These are phyloP conservation scores for Oryza longistaminata DNA, from an alignment of 176 grass and related monocot genomes.

Conservation along the genomic window DNA sequence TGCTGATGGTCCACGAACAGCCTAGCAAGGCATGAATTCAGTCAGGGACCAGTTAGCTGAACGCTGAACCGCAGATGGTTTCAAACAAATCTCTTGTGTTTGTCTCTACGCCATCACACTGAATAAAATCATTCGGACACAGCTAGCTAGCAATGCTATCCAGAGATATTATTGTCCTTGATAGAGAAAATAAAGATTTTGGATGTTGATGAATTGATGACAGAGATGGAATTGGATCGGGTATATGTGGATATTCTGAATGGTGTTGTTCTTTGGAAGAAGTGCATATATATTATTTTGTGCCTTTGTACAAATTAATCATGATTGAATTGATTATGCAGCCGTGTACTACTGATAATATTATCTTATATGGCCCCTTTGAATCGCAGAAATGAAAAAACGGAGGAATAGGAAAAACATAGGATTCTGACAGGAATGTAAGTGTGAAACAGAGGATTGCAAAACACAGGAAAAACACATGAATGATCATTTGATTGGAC, in stretches of 20 bases:
- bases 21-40: slow-evolving; percentile 15
- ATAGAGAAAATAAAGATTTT: background rate
- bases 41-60: background rate
- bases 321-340: background rate
- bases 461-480: too few relatives aligned
- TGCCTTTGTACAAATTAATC: background rate
- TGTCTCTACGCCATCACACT: slow-evolving; percentile 3
- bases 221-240: background rate
- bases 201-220: background rate
- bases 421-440: too few relatives aligned
- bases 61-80: background rate
- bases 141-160: slow-evolving; percentile 29
- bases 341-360: background rate
- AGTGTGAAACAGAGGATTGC: too few relatives aligned
- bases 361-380: too few relatives aligned
- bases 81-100: slow-evolving; percentile 3
- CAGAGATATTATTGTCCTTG: background rate
- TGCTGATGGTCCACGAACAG: slow-evolving; percentile 19
- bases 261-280: background rate
- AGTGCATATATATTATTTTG: background rate
- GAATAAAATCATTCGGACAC: background rate
- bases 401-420: too few relatives aligned
- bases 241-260: background rate
- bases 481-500: too few relatives aligned
- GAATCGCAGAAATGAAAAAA: too few relatives aligned